Evolutionary conservation across 2,329 filamentous ascomycete genomes (phyloP), one percentile per base, ranked within the genome.

Genomic region (Penicillium sp.): DNA sequence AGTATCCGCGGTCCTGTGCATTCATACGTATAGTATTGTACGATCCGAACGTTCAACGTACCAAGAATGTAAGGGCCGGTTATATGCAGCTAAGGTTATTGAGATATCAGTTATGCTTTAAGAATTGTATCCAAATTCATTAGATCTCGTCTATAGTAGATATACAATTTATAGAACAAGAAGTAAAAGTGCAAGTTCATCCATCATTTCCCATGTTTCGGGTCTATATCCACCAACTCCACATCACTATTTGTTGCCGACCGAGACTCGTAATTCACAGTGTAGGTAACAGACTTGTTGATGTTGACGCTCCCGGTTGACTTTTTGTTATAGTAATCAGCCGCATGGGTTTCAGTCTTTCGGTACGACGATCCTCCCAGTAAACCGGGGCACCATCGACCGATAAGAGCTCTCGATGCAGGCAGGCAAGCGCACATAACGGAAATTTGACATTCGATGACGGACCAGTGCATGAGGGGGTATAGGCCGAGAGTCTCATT

Each of bases 401-500:
- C 61, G 11, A 66, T 9, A 11, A 69, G 42, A 4, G 67, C 66
- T 31, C 67, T 56, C 35, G 61, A 61, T 29, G 67, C 60, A 26
- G 67, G 67, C 1, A 69, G 47, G 40, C 66, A 69, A 13, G 67
- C 66, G 26, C 64, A 68, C 46, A 69, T 47, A 13, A 69, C 53
- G 9, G 66, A 61, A 32, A 69, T 66, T 24, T 67, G 63, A 26
- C 55, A 55, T 50, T 69, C 67, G 35, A 69, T 67, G 14, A 69
- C 61, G 7, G 66, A 68, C 67, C 67, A 69, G 54, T 65, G 61
- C 26, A 65, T 61, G 14, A 69, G 58, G 2, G 67, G 65, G n/a
- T 65, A 62, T 32, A 69, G 46, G 20, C 64, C 61, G 5, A 59
- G 51, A 50, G 45, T 44, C 2, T 66, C 60, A 18, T 68, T 68